Evolutionary conservation across 768 basidiomycete genomes (phyloP), one percentile per base, ranked within the genome.

Genomic region (Tulasnella sp.): DNA sequence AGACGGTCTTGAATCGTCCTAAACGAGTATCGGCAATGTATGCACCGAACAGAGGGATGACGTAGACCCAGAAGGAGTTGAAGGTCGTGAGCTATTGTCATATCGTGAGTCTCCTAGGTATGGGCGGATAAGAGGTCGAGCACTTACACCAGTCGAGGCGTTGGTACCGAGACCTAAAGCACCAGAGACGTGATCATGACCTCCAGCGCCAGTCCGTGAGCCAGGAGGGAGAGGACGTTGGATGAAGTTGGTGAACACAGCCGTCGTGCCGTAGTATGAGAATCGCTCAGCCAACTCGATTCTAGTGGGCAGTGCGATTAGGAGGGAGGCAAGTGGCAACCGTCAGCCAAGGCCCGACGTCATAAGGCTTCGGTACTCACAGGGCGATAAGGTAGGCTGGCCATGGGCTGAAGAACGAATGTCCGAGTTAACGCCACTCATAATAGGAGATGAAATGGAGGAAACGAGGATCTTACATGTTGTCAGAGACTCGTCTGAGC

Each of bases 1-100:
- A 79, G 75, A 83, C 80, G 9, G 82, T 82, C 79, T 80, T 82
- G 82, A 75, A 83, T 0, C 82, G 78, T 1, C 83, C 83, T 39
- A 79, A 76, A 79, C 81, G 79, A 31, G 78, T 52, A 36, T 78
- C 78, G 25, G 77, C 75, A 29, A 77, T 68, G 72, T 76, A 75
- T 25, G 71, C 79, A 49, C 78, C 78, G 52, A 79, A 77, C 14
- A 76, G 54, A 3, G 74, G 78, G 76, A 75, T 70, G 40, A 77
- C 72, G 75, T 78, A 82, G 15, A 76, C 77, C 78, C 79, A 81
- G 79, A 82, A 81, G 52, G 76, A 76, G 73, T 80, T 80, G 78
- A 80, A 81, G 15, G 80, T 81, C 25, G 80, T 81, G 31, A 77
- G 54, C 68, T 70, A 70, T n/a, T 9, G 15, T 25, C 37, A 34